Base-by-base conservation (phyloP, 306 rosid species). In the Sophora flavescens region DNA sequence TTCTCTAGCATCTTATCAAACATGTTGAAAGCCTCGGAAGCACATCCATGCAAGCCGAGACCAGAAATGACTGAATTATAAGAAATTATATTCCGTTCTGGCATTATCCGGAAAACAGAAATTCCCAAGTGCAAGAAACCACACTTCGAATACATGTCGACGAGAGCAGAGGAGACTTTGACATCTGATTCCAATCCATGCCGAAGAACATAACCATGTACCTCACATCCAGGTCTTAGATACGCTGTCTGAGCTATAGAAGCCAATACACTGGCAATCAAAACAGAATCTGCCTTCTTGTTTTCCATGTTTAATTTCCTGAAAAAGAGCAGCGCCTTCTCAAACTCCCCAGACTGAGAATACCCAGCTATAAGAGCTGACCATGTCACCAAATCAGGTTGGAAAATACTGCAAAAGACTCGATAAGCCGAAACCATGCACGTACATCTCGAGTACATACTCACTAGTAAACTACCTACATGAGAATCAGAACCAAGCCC, bases 381-480 rank as follows among this genome's bases (percentile, higher is more conserved):
- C 96, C 98, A 88, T 10, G 90, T 89, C 42, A 95, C 90, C 78
- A 92, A 89, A 89, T 92, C 98, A 51, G 93, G 96, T 72, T 84
- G 83, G 45, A 45, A 78, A 60, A 89, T 67, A 78, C 88, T 80
- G 63, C 82, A 45, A 79, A 95, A 95, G 57, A 90, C 89, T 63
- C 81, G 69, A 78, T 81, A 76, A 10, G 96, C 97, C 0, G 85
- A 92, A 58, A 54, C 76, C 86, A 89, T 84, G 81, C 90, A 88
- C 78, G 74, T 83, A 71, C 89, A 92, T 82, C 95, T 90, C 6
- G 93, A 89, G 85, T 92, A 95, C 97, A 89, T 88, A 82, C 81
- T 90, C 84, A 95, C 90, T 65, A 90, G 87, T 65, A 86, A 84
- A 87, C 98, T 84, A 73, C 75, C 83, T 7, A 88, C 96, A 28